Evolutionary conservation across 2,329 filamentous ascomycete species (phyloP).

Genomic region (Fusarium devonianum): DNA sequence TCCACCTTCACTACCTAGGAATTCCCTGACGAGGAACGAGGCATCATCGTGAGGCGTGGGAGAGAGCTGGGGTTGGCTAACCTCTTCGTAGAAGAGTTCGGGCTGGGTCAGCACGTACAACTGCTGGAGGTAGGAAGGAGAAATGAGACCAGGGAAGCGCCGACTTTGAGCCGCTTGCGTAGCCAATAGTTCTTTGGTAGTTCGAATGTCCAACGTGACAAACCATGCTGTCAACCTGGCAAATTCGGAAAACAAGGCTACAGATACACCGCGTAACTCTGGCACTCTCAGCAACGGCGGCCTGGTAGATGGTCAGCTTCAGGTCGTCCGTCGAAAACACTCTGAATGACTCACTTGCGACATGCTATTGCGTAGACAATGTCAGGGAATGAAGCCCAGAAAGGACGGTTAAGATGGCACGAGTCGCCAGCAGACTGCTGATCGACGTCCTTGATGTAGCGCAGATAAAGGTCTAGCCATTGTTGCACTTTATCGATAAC

Average conservation of each 20-base stretch:
- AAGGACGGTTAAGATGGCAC: constrained; percentile 52
- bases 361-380: constrained; percentile 49
- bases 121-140: constrained; percentile 53
- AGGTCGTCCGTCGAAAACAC: background rate
- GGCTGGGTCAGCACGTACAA: constrained; percentile 46
- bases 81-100: constrained; percentile 14
- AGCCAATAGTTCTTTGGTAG: constrained; percentile 28
- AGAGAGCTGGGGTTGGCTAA: constrained; percentile 18
- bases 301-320: constrained; percentile 31
- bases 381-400: constrained; percentile 63
- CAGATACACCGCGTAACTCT: constrained; percentile 43
- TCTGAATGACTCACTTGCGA: constrained; percentile 50
- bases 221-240: constrained; percentile 61
- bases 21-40: constrained; percentile 51
- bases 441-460: constrained; percentile 48
- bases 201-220: constrained; percentile 55
- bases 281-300: constrained; percentile 34
- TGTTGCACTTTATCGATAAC: constrained; percentile 53
- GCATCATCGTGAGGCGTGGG: constrained; percentile 31
- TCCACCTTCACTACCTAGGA: constrained; percentile 53
- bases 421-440: constrained; percentile 51
- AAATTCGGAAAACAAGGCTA: constrained; percentile 51
- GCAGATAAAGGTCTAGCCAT: constrained; percentile 61
- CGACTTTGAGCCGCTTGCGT: constrained; percentile 18
- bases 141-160: constrained; percentile 38